These are phyloP conservation scores for Dimargaris xerosporica DNA, from an alignment of 192 early-diverging fungal genomes.

Conservation along the genomic window DNA sequence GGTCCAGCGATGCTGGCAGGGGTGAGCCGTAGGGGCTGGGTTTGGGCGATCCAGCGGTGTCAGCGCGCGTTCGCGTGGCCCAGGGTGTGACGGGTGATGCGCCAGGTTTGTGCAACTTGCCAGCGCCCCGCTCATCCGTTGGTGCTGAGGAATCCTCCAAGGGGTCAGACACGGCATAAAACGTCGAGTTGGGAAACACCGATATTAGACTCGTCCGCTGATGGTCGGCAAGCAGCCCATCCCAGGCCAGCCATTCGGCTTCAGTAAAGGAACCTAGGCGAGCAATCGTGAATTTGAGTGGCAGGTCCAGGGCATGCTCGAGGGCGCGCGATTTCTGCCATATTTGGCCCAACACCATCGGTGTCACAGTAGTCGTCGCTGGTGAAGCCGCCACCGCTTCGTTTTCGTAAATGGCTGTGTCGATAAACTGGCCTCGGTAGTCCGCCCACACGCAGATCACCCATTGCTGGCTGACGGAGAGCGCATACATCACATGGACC, in stretches of 20 bases:
- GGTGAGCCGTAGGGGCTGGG: not conserved
- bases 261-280: slow-evolving; percentile 4
- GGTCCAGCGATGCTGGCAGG: not conserved
- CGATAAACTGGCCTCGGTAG: slow-evolving; percentile 7
- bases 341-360: not conserved
- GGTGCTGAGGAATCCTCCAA: too few relatives aligned
- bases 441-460: slow-evolving; percentile 6
- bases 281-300: slow-evolving; percentile 7
- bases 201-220: not conserved
- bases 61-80: too few relatives aligned
- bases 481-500: slow-evolving; percentile 4
- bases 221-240: not conserved
- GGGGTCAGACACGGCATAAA: not conserved
- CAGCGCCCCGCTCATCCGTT: too few relatives aligned
- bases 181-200: slow-evolving; percentile 8
- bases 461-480: not conserved
- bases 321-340: slow-evolving; percentile 8
- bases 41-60: not conserved
- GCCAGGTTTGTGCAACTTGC: too few relatives aligned
- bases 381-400: not conserved
- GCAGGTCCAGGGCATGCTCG: not conserved
- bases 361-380: not conserved
- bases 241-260: slow-evolving; percentile 6
- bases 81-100: too few relatives aligned
- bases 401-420: slow-evolving; percentile 6